A percentile compares a stretch with the other conserved stretches of the same genome.
Conservation (phyloP, 2,329 filamentous ascomycete genomes). For the Acarospora socialis region DNA sequence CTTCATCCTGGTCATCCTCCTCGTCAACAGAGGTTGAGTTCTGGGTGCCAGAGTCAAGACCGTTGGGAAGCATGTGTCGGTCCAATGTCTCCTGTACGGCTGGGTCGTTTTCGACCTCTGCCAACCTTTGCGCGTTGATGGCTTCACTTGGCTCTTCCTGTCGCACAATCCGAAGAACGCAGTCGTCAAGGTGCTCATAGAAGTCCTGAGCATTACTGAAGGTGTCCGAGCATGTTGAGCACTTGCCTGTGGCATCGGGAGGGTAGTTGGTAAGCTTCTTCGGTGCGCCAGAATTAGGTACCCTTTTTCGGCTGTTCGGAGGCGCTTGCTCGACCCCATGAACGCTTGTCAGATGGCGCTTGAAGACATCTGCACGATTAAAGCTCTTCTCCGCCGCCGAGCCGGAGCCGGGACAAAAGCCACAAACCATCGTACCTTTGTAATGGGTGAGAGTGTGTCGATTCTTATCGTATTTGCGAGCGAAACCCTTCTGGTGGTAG, state of each 20-base stretch:
- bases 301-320: slow-evolving; percentile 77
- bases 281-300: slow-evolving; percentile 27
- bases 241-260: slow-evolving; percentile 68
- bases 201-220: slow-evolving; percentile 88
- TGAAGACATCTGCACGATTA: slow-evolving; percentile 91
- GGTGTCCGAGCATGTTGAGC: slow-evolving; percentile 75
- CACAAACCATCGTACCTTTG: slow-evolving; percentile 94
- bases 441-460: slow-evolving; percentile 88
- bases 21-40: slow-evolving; percentile 28
- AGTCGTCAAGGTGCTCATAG: slow-evolving; percentile 82
- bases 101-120: slow-evolving; percentile 45
- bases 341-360: slow-evolving; percentile 78
- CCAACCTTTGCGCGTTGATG: slow-evolving; percentile 40
- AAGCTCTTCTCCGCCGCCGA: slow-evolving; percentile 88
- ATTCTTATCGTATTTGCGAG: slow-evolving; percentile 93
- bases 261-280: slow-evolving; percentile 60
- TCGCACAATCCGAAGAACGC: slow-evolving; percentile 49
- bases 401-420: slow-evolving; percentile 81
- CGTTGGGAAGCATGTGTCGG: slow-evolving; percentile 38
- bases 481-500: slow-evolving; percentile 84
- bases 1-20: slow-evolving; percentile 43
- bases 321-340: slow-evolving; percentile 88
- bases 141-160: slow-evolving; percentile 43
- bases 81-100: slow-evolving; percentile 44
- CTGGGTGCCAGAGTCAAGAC: slow-evolving; percentile 31